These are phyloP conservation scores for Amanita inopinata DNA, from an alignment of 768 basidiomycete species.

Conservation along the genomic window DNA sequence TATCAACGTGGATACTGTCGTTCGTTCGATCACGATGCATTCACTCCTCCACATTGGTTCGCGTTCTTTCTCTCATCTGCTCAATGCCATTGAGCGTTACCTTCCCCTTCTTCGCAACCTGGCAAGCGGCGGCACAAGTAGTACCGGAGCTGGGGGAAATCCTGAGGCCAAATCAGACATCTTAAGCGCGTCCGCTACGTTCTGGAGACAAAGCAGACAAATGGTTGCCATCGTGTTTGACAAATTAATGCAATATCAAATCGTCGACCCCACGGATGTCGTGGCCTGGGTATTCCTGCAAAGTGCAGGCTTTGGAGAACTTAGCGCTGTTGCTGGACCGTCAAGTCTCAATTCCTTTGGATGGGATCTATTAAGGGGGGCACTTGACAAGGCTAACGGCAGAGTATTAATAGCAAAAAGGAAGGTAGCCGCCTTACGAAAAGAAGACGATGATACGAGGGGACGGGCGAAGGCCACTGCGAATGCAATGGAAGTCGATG, in stretches of 20 bases:
- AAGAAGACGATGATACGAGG: slow-evolving; percentile 82
- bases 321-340: slow-evolving; percentile 28
- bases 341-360: slow-evolving; percentile 50
- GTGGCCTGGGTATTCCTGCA: slow-evolving; percentile 75
- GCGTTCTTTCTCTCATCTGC: slow-evolving; percentile 93
- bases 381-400: slow-evolving; percentile 86
- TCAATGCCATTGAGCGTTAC: slow-evolving; percentile 96
- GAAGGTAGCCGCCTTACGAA: slow-evolving; percentile 64
- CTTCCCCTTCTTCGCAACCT: slow-evolving; percentile 64
- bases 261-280: slow-evolving; percentile 90
- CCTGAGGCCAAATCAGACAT: slow-evolving; percentile 61
- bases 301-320: slow-evolving; percentile 31
- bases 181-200: slow-evolving; percentile 57
- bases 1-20: slow-evolving; percentile 50
- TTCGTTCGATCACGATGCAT: slow-evolving; percentile 77
- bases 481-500: slow-evolving; percentile 65
- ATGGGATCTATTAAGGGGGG: slow-evolving; percentile 80
- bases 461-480: slow-evolving; percentile 65
- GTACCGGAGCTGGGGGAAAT: slow-evolving; percentile 27
- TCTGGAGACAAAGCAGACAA: slow-evolving; percentile 81
- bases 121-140: slow-evolving; percentile 36
- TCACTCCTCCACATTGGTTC: slow-evolving; percentile 87
- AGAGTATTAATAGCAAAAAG: slow-evolving; percentile 70
- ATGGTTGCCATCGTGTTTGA: slow-evolving; percentile 91
- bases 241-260: slow-evolving; percentile 97